A percentile compares a stretch with the other conserved stretches of the same genome.
phyloP scores from a whole-genome alignment of 352 stramenopile genomes.

The Globisporangium lucens region DNA sequence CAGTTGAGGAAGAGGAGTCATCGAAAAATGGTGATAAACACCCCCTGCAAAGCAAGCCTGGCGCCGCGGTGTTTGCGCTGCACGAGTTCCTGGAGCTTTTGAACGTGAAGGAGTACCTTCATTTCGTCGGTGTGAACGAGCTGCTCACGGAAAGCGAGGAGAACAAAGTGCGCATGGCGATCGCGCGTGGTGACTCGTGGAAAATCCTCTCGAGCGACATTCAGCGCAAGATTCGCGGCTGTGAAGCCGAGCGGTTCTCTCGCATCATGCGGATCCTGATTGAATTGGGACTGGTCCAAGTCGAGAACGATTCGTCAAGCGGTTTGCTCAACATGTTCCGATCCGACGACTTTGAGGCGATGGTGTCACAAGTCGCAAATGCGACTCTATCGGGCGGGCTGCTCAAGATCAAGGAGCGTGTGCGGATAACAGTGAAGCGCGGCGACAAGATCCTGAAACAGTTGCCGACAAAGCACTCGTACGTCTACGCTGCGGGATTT shows the following conservation, averaged over 20 bases:
- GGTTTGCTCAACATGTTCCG: slow-evolving; percentile 56
- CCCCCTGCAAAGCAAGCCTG: not conserved
- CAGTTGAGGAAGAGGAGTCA: not conserved
- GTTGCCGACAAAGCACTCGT: slow-evolving; percentile 51
- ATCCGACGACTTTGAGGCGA: slow-evolving; percentile 67
- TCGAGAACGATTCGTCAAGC: slow-evolving; percentile 50
- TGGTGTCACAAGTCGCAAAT: slow-evolving; percentile 74
- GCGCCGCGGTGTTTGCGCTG: slow-evolving; percentile 48
- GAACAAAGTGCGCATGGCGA: slow-evolving; percentile 41
- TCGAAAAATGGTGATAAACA: not conserved
- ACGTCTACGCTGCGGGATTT: slow-evolving; percentile 64
- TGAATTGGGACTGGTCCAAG: slow-evolving; percentile 58
- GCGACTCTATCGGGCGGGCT: slow-evolving; percentile 66
- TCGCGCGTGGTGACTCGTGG: slow-evolving; percentile 48
- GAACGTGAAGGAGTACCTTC: slow-evolving; percentile 66
- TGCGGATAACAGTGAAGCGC: slow-evolving; percentile 51
- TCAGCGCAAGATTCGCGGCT: slow-evolving; percentile 56
- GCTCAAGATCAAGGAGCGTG: slow-evolving; percentile 49
- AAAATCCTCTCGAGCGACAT: slow-evolving; percentile 33
- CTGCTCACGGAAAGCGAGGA: slow-evolving; percentile 64
- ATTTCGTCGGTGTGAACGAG: slow-evolving; percentile 66
- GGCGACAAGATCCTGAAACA: slow-evolving; percentile 49
- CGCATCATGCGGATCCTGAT: slow-evolving; percentile 68
- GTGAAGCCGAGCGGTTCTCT: slow-evolving; percentile 70
- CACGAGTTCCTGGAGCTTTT: slow-evolving; percentile 71